A percentile compares a stretch with the other conserved stretches of the same genome.
These are phyloP conservation scores for Setaria italica DNA, from an alignment of 202 grass and related monocot species.

Conservation along the genomic window DNA sequence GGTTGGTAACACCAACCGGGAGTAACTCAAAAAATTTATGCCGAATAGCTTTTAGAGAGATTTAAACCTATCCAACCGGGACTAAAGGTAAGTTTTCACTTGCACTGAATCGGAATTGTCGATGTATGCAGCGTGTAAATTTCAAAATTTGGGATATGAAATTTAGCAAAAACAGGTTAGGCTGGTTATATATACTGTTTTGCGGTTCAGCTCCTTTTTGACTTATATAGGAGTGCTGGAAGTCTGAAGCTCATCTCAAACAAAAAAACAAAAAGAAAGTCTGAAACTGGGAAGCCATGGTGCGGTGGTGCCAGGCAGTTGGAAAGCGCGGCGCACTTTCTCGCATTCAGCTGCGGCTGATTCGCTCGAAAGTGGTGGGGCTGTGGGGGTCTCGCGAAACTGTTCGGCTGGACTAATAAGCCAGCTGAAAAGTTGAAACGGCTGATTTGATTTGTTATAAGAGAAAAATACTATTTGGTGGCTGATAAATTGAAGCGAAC, in stretches of 20 bases:
- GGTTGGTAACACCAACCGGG: no score
- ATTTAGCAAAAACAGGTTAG: neutral
- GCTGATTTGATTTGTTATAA: no score
- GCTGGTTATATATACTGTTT: neutral
- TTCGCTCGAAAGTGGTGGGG: slow-evolving; percentile 8
- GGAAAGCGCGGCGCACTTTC: slow-evolving; percentile 7
- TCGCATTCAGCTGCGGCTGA: slow-evolving; percentile 6
- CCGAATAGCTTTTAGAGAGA: no score
- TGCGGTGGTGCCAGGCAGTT: slow-evolving; percentile 28
- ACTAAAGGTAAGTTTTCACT: no score
- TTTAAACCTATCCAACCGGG: no score
- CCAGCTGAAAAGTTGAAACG: no score
- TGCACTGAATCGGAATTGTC: neutral
- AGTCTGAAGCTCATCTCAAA: neutral
- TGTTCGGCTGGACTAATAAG: no score
- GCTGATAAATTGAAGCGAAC: no score
- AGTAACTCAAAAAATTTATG: no score
- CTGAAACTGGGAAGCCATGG: neutral
- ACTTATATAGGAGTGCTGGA: neutral
- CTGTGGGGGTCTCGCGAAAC: no score
- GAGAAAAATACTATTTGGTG: no score
- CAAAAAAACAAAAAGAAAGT: neutral
- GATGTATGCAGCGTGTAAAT: neutral
- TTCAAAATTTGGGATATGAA: neutral
- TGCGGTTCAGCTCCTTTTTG: neutral